Percentiles rank a stretch among this genome's conserved stretches.
These are phyloP conservation scores for Parmales sp. DNA, from an alignment of 108 stramenopile species.

Conservation along the genomic window DNA sequence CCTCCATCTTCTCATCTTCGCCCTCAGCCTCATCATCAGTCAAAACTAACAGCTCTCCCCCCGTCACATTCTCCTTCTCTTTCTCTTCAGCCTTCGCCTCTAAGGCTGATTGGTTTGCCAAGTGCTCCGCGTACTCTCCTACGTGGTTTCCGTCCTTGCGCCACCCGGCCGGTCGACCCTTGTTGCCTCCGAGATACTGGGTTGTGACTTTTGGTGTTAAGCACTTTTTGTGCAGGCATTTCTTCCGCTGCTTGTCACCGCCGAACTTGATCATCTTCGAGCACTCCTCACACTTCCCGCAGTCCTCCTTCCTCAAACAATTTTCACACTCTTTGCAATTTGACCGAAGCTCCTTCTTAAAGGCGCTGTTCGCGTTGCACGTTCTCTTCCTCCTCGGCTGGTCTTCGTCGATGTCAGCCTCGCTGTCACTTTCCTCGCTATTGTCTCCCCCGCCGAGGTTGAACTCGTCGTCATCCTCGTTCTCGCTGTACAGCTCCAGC, in stretches of 20 bases:
- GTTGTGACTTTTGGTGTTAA: background rate
- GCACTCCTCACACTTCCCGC: slow-evolving; percentile 43
- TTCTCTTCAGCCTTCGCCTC: background rate
- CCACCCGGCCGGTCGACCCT: no score
- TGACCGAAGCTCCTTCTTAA: slow-evolving; percentile 17
- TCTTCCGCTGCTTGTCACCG: slow-evolving; percentile 6
- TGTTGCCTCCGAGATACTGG: background rate
- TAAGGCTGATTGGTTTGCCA: background rate
- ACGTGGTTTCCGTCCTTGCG: no score
- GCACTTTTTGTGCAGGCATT: background rate
- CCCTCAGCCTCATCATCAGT: background rate
- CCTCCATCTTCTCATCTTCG: background rate
- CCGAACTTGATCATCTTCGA: background rate
- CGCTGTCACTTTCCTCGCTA: background rate
- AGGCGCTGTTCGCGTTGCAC: slow-evolving; percentile 17
- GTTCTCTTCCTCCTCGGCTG: background rate
- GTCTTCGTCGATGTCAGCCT: background rate
- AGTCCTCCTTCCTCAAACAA: slow-evolving; percentile 5
- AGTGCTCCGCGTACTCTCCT: background rate
- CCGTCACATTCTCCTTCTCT: no score
- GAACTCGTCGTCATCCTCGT: slow-evolving; percentile 16
- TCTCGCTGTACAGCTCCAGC: slow-evolving; percentile 54
- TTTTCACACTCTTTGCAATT: background rate
- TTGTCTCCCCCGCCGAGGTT: background rate
- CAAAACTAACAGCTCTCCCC: background rate